Conservation (phyloP, 108 stramenopile species). For the Nitzschia sp. region DNA sequence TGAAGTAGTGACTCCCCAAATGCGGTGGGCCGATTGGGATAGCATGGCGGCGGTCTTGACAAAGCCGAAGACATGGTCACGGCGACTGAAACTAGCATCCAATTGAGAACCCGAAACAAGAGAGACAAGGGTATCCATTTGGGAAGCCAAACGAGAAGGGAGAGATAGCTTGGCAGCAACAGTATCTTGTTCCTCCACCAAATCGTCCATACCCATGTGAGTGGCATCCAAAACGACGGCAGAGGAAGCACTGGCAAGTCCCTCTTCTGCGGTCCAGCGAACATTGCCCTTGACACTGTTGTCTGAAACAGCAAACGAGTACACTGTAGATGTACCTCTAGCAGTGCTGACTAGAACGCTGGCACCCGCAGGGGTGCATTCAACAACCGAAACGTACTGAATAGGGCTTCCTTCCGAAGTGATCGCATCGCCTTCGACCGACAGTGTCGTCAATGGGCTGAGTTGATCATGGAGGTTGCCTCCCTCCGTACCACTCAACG, state of each 20-base stretch:
- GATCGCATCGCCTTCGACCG: constrained; percentile 28
- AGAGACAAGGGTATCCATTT: constrained; percentile 41
- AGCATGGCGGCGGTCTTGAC: constrained; percentile 75
- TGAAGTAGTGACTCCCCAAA: constrained; percentile 66
- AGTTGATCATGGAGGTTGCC: neutral
- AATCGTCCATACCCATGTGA: constrained; percentile 56
- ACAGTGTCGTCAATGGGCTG: constrained; percentile 11
- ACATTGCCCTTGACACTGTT: constrained; percentile 19
- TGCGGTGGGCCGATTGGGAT: constrained; percentile 50
- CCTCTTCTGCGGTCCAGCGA: constrained; percentile 78
- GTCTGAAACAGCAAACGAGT: constrained; percentile 23
- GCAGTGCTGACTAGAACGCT: constrained; percentile 48
- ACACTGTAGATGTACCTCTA: constrained; percentile 49
- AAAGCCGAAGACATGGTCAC: constrained; percentile 75
- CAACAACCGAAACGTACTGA: constrained; percentile 26
- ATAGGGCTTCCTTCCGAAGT: constrained; percentile 31
- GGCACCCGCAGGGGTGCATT: constrained; percentile 37
- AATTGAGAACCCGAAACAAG: constrained; percentile 24
- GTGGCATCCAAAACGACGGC: constrained; percentile 77
- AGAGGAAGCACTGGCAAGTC: constrained; percentile 55
- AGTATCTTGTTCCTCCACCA: constrained; percentile 37
- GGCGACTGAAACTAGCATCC: constrained; percentile 33
- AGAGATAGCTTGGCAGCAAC: constrained; percentile 44
- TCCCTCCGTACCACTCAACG: neutral
- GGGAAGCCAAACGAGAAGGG: constrained; percentile 53